Evolutionary conservation across 805 yeast species (phyloP), one percentile per base, ranked within the genome.

Genomic region (Candida patagonica): DNA sequence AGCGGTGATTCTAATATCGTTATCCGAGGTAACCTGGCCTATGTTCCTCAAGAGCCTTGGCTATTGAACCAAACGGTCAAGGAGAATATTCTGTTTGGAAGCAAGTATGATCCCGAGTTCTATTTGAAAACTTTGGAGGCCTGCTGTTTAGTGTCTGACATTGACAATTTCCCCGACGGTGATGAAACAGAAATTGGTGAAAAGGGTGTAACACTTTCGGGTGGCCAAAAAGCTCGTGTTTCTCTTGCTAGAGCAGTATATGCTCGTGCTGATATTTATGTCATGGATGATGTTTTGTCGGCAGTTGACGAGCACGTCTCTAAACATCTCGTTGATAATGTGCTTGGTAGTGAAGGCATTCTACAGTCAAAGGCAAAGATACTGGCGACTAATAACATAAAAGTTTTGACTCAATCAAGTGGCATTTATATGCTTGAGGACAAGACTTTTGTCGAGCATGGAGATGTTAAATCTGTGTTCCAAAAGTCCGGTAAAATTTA

Each of bases 251-350:
- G 98, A 59, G 96, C 97, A 1, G 65, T 89, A 48, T 89, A 92
- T 59, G 86, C 95, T 2, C 74, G 54, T 79, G 96, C 1, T 76
- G 78, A 47, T 82, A 81, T 55, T 50, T 84, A 78, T 38, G 85
- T 92, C 47, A 67, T 89, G 35, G 98, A 89, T 65, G 98, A 89
- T 61, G 84, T 58, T 61, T 88, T 89, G 45, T 80, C 92, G 58
- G 97, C 97, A 22, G 97, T 89, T 33, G 97, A 89, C 63, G 96
- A 86, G 52, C 96, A 89, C 57, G 97, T 89, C 48, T 88, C 95
- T 8, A 77, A 75, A 49, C 92, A 85, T 55, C 67, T 89, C 52
- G 77, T 83, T 50, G 80, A 77, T 50, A 78, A 81, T 7, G 78
- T 45, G 13, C 71, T 52, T 86, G 82, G 94, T 22, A 76, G 81